Conservation (phyloP, 106 monocot genomes). For the Dendrobium huoshanense region DNA sequence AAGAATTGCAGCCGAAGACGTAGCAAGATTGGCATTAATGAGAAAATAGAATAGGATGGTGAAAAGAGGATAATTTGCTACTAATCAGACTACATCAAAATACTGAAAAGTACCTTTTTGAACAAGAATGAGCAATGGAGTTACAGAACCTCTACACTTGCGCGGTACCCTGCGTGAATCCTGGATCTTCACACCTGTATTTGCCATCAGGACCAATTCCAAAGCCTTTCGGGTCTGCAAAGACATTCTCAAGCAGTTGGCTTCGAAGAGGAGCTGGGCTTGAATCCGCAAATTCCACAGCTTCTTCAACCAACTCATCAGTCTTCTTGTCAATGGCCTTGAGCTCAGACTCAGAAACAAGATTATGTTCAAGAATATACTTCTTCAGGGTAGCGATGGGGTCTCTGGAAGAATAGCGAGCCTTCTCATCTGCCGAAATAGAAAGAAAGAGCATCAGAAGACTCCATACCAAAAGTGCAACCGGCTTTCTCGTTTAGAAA, state of each 20-base stretch:
- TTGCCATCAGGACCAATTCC: slow-evolving; percentile 94
- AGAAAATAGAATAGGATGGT: neutral
- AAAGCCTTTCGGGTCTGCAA: slow-evolving; percentile 92
- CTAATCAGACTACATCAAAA: neutral
- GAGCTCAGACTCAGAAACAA: slow-evolving; percentile 73
- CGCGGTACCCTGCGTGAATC: slow-evolving; percentile 84
- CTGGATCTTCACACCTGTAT: slow-evolving; percentile 93
- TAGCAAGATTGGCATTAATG: neutral
- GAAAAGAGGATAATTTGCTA: neutral
- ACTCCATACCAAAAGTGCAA: no score
- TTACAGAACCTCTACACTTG: slow-evolving; percentile 38
- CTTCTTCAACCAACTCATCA: slow-evolving; percentile 72
- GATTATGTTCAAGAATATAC: slow-evolving; percentile 56
- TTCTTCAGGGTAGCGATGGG: slow-evolving; percentile 76
- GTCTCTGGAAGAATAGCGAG: slow-evolving; percentile 80
- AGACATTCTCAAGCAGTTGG: slow-evolving; percentile 92
- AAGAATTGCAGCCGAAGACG: no score
- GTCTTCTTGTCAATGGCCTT: slow-evolving; percentile 84
- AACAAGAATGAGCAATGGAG: neutral
- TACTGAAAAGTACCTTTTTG: neutral
- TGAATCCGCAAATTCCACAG: slow-evolving; percentile 87
- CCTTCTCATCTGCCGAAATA: slow-evolving; percentile 71
- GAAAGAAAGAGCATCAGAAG: neutral
- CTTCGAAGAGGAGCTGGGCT: slow-evolving; percentile 81
- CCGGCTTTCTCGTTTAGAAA: no score